Base-by-base conservation (phyloP, 768 basidiomycete genomes). In the Fomitopsis serialis region DNA sequence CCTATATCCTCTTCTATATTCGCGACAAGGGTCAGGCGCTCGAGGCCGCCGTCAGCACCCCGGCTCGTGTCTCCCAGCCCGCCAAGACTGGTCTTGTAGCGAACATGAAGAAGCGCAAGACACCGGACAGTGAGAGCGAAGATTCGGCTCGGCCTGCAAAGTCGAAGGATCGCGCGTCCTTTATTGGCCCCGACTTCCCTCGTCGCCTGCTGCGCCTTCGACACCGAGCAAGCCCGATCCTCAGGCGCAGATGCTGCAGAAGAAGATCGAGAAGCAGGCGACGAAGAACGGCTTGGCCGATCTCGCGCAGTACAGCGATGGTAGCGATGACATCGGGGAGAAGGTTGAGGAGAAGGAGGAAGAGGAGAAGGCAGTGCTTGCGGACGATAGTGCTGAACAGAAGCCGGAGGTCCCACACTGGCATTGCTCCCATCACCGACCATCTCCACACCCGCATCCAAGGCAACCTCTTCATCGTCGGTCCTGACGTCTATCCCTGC, bases 1-100 rank as follows among this genome's bases (percentile, higher is more conserved):
- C 97, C 54, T 99, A 99, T 60, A 81, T 98, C 57, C 74, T 99
- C 53, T 94, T 96, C 72, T 99, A 98, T 68, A 79, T 92, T 42
- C 82, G 84, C 48, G 84, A 86, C 53, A 87, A 82, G 67, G 91
- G 90, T 7, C 85, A 90, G 62, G 79, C 76, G 4, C 71, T 91
- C 45, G 81, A 87, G 59, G 81, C 84, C 17, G 85, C 80, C 5
- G 71, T 74, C 72, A 22, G 61, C 70, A 19, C 61, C 46, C 50
- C 36, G 37, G 46, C 52, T 37, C 21, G 42, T 19, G 17, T 37
- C 23, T 19, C 59, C 21, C 52, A 66, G 24, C 52, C 63, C 15
- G 61, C 63, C 47, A 78, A 70, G 61, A 69, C 63, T 24, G 72
- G 68, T 21, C 60, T 87, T 45, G 71, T 76, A 1, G 73, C 78